A percentile compares a stretch with the other conserved stretches of the same genome.
Evolutionary conservation across 805 yeast genomes (phyloP).

Genomic region (Candida chilensis): DNA sequence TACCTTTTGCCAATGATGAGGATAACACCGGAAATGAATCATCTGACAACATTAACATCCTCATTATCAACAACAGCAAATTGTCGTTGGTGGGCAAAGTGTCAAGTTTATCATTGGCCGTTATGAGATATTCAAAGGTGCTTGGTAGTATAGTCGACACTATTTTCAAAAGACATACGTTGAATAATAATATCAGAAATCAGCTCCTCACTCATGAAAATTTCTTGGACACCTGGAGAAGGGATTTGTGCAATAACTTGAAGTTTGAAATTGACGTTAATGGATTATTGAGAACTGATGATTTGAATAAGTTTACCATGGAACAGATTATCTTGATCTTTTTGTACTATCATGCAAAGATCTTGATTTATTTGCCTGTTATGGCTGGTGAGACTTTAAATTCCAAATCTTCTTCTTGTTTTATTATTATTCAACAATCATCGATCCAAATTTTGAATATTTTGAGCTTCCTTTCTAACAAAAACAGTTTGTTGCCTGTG

Average conservation of each 20-base stretch:
- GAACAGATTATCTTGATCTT: slow-evolving; percentile 46
- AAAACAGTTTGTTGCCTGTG: slow-evolving; percentile 39
- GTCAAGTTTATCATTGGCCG: slow-evolving; percentile 47
- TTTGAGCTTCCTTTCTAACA: slow-evolving; percentile 28
- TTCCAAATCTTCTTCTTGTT: slow-evolving; percentile 35
- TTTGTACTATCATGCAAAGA: slow-evolving; percentile 52
- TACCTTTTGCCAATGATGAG: slow-evolving; percentile 53
- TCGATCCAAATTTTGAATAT: slow-evolving; percentile 50
- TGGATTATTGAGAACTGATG: slow-evolving; percentile 32
- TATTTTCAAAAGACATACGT: slow-evolving; percentile 52
- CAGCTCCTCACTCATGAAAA: slow-evolving; percentile 39
- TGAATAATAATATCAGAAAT: slow-evolving; percentile 8
- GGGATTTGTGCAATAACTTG: slow-evolving; percentile 53
- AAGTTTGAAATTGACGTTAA: slow-evolving; percentile 57
- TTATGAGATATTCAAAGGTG: slow-evolving; percentile 64
- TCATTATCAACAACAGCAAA: slow-evolving; percentile 49
- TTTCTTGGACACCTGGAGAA: slow-evolving; percentile 70
- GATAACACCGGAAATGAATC: slow-evolving; percentile 15
- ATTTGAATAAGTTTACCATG: slow-evolving; percentile 17
- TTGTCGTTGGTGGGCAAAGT: slow-evolving; percentile 66
- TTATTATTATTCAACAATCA: slow-evolving; percentile 62
- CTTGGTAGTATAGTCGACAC: slow-evolving; percentile 67
- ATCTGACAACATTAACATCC: slow-evolving; percentile 43
- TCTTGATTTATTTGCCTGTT: slow-evolving; percentile 58
- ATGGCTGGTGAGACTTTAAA: slow-evolving; percentile 19